A percentile compares a stretch with the other conserved stretches of the same genome.
phyloP scores from a whole-genome alignment of 169 alveolate species.

The Hepatocystis sp. region DNA sequence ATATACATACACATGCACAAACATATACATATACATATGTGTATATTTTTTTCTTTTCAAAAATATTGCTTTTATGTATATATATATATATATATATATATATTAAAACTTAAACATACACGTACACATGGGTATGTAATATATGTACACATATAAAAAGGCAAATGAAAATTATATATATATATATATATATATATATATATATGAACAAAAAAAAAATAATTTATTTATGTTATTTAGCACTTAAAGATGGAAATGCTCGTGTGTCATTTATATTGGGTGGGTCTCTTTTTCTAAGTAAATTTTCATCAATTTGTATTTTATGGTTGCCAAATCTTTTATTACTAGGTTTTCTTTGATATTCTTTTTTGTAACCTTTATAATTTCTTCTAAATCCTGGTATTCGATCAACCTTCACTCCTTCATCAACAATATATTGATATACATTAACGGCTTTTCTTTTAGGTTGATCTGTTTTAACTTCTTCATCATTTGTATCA shows the following conservation, averaged over 20 bases:
- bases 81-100: no score
- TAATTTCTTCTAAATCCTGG: constrained; percentile 68
- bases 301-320: constrained; percentile 49
- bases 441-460: constrained; percentile 71
- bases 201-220: constrained; percentile 13
- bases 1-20: no score
- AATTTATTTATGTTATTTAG: constrained; percentile 12
- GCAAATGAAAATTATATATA: background rate
- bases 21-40: no score
- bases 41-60: no score
- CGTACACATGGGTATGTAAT: no score
- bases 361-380: constrained; percentile 38
- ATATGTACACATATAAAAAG: constrained; percentile 1
- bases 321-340: constrained; percentile 16
- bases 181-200: constrained; percentile 17
- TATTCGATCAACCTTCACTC: constrained; percentile 52
- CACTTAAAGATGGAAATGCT: constrained; percentile 69
- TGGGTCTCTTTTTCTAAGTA: constrained; percentile 71
- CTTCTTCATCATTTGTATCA: constrained; percentile 27
- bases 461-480: constrained; percentile 45
- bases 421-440: constrained; percentile 63
- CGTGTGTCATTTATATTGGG: constrained; percentile 71
- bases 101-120: no score
- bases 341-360: constrained; percentile 29
- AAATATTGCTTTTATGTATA: no score